Percentiles rank a stretch among this genome's conserved stretches.
These are phyloP conservation scores for Colletotrichum camelliae DNA, from an alignment of 2,329 filamentous ascomycete species.

Conservation along the genomic window DNA sequence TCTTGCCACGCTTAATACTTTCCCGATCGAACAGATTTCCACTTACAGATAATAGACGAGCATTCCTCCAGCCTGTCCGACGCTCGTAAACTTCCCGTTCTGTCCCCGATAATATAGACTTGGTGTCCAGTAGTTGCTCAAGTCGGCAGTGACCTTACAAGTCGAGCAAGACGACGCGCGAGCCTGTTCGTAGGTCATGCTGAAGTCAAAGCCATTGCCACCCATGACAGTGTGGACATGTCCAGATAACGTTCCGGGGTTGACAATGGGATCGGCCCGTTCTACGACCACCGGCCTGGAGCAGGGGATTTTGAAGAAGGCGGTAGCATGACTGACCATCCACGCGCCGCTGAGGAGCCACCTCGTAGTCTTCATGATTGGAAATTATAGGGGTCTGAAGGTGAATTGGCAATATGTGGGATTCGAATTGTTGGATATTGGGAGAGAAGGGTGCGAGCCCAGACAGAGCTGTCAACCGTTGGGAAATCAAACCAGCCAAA, in stretches of 20 bases:
- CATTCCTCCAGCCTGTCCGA: constrained; percentile 48
- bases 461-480: not conserved
- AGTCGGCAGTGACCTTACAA: constrained; percentile 65
- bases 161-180: constrained; percentile 65
- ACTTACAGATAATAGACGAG: constrained; percentile 56
- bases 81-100: constrained; percentile 59
- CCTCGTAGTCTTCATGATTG: not conserved
- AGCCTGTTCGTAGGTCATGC: constrained; percentile 58
- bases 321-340: not conserved
- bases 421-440: not conserved
- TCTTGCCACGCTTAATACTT: not conserved
- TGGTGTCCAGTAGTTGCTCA: constrained; percentile 74
- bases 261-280: constrained; percentile 65
- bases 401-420: not conserved
- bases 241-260: constrained; percentile 54
- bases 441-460: not conserved
- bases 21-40: not conserved
- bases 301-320: constrained; percentile 22
- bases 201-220: constrained; percentile 64
- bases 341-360: not conserved
- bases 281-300: constrained; percentile 31
- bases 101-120: constrained; percentile 54
- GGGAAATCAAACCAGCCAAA: not conserved
- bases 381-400: not conserved
- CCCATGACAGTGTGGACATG: constrained; percentile 70